Base-by-base conservation (phyloP, 1,284 basidiomycete species). In the Leccinum pachyderme region DNA sequence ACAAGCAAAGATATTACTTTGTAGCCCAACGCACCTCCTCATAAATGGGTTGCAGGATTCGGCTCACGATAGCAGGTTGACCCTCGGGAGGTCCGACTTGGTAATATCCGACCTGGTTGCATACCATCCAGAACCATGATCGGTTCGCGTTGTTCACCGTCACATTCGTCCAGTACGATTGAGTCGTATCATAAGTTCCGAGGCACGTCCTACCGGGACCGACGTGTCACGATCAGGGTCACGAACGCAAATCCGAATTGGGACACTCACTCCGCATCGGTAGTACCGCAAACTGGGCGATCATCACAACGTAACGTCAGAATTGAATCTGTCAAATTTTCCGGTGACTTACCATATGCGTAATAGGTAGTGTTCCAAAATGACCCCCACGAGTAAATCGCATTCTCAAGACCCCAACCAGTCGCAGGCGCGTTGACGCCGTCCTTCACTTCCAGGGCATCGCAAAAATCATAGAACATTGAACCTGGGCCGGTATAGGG, bases 401-500 rank as follows among this genome's bases (percentile, higher is more conserved):
- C 43, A 2, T 45, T 45, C 43, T 25, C 24, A 3, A 45, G 43
- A 27, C 43, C 43, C 43, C 82, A 45, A 8, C 24, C 43, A 9
- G 24, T 25, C 43, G 43, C 43, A 28, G 24, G 22, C 5, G 43
- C 43, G 8, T 15, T 27, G 25, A 45, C 43, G 15, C 43, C 43
- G 5, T 28, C 25, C 43, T 45, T 25, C 13, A 25, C 43, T 45
- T 45, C 43, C 24, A 45, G 24, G 1, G 43, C 43, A 45, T 90
- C 86, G 59, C 88, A 90, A 70, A 89, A 90, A 15, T 77, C 52
- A 70, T 76, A 84, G 72, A 90, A 90, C 35, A 68, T 60, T 4
- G 65, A 61, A 9, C 70, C 73, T 7, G 73, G 66, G 3, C 73
- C 74, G 1, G 59, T 55, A 25, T 65, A 58, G 0, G 77, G 77